Conservation (phyloP, 2,329 filamentous ascomycete species). For the Capronia epimyces region DNA sequence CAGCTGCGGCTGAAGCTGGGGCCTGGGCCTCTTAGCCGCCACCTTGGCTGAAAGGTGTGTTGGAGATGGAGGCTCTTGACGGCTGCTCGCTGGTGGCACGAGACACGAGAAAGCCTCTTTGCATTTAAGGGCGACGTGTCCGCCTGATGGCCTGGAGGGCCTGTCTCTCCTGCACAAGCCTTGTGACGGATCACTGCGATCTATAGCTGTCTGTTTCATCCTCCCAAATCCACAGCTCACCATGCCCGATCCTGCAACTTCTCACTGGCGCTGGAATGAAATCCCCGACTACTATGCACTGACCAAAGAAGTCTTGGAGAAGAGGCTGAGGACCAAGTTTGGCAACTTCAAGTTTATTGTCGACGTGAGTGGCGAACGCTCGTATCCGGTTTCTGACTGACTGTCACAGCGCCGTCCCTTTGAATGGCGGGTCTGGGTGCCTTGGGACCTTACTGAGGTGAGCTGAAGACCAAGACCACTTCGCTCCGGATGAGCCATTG, state of each 20-base stretch:
- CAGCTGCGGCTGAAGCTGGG: too few species aligned
- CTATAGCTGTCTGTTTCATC: neutral
- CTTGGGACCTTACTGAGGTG: neutral
- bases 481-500: neutral
- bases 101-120: neutral
- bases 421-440: conserved; percentile 4
- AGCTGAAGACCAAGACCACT: neutral
- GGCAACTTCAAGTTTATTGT: conserved; percentile 20
- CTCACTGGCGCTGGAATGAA: conserved; percentile 15
- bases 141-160: neutral
- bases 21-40: too few species aligned
- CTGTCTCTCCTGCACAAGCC: neutral
- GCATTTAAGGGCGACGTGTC: neutral
- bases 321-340: conserved; percentile 16
- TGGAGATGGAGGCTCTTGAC: neutral
- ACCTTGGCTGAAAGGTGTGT: too few species aligned
- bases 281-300: conserved; percentile 20
- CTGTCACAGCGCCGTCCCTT: neutral
- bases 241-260: conserved; percentile 2
- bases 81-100: too few species aligned
- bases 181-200: neutral
- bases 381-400: neutral
- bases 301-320: conserved; percentile 12
- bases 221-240: neutral
- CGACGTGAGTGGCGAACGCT: conserved; percentile 3